Percentiles rank a stretch among this genome's conserved stretches.
These are phyloP conservation scores for Aspergillus transmontanensis DNA, from an alignment of 2,329 filamentous ascomycete species.

Conservation along the genomic window DNA sequence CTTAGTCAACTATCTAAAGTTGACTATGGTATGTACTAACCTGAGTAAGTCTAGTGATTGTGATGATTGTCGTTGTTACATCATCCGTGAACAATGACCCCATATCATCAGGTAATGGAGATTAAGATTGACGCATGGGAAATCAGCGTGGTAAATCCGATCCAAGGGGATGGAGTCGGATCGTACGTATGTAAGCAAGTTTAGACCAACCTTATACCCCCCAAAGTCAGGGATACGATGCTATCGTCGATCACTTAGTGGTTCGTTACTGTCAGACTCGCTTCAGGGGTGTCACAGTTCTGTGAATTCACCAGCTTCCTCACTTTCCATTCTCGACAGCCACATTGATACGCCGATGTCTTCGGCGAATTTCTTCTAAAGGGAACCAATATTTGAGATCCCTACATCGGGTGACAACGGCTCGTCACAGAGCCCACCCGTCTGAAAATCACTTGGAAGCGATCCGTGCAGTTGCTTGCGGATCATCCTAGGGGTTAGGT, in stretches of 20 bases:
- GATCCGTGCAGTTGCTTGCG: constrained; percentile 21
- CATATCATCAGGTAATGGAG: background rate
- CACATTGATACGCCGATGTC: background rate
- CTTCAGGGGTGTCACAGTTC: constrained; percentile 5
- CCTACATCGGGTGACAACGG: constrained; percentile 22
- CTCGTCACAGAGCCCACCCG: constrained; percentile 28
- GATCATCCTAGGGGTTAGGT: constrained; percentile 16
- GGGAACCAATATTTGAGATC: constrained; percentile 29
- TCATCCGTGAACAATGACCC: constrained; percentile 1
- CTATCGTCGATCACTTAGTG: constrained; percentile 5
- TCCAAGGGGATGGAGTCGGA: constrained; percentile 7
- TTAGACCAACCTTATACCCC: constrained; percentile 11
- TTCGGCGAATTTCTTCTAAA: constrained; percentile 16
- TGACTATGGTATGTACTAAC: background rate
- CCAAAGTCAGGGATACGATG: constrained; percentile 10
- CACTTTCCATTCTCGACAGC: background rate
- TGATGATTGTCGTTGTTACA: constrained; percentile 9
- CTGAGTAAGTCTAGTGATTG: background rate
- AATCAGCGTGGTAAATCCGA: constrained; percentile 2
- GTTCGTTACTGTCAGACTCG: background rate
- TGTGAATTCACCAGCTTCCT: background rate
- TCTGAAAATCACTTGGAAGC: constrained; percentile 13
- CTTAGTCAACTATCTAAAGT: background rate
- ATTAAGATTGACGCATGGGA: constrained; percentile 8
- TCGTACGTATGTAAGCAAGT: constrained; percentile 4